A percentile compares a stretch with the other conserved stretches of the same genome.
Evolutionary conservation across 495 filamentous ascomycete species (phyloP).

Genomic region (Neurospora discreta): DNA sequence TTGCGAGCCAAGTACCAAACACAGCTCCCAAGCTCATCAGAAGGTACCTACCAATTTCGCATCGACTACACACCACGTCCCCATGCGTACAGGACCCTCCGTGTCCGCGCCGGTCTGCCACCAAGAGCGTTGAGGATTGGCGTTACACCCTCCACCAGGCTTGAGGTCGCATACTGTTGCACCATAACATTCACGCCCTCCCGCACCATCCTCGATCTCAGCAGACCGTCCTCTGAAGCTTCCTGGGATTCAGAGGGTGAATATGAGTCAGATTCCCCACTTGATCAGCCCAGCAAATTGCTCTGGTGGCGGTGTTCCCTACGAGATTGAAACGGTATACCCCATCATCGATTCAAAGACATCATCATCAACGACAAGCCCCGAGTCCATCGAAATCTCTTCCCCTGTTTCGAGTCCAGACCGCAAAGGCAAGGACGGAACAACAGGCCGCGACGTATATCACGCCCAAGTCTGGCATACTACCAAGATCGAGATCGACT

Average conservation of each 20-base stretch:
- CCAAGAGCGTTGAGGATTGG: background rate
- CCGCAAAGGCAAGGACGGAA: background rate
- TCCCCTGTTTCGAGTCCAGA: constrained; percentile 27
- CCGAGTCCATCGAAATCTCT: constrained; percentile 22
- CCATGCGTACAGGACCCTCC: background rate
- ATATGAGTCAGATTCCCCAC: background rate
- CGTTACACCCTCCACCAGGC: background rate
- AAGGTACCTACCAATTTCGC: background rate
- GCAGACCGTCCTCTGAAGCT: too few relatives aligned
- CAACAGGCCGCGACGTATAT: constrained; percentile 21
- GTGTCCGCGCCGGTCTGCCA: background rate
- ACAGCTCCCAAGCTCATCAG: background rate
- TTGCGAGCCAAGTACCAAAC: background rate
- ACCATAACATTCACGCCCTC: background rate
- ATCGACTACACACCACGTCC: background rate
- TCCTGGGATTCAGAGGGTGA: too few relatives aligned
- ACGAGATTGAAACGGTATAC: background rate
- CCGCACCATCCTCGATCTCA: background rate
- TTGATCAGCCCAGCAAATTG: background rate
- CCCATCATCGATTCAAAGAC: background rate
- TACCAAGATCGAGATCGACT: background rate
- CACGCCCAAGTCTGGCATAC: constrained; percentile 24
- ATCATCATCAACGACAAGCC: background rate
- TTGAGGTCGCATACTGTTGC: background rate
- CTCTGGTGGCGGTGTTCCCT: background rate